phyloP scores from a whole-genome alignment of 2,329 filamentous ascomycete genomes.

The Epichloe uncinata region DNA sequence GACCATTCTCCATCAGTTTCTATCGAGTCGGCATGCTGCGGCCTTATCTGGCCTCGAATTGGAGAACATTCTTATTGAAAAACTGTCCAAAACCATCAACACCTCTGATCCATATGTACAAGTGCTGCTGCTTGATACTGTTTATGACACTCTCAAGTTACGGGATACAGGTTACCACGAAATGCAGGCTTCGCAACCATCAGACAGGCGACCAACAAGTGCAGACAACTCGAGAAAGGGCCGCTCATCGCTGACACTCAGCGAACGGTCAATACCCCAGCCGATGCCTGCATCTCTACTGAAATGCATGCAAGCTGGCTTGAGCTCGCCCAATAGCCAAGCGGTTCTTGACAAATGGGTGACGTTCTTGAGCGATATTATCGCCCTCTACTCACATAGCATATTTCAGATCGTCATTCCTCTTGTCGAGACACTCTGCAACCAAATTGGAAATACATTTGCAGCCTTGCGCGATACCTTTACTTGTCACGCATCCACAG shows the following conservation, averaged over 20 bases:
- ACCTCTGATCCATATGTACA: conserved; percentile 59
- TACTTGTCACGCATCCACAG: conserved; percentile 12
- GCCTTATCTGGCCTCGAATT: conserved; percentile 50
- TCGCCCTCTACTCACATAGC: conserved; percentile 70
- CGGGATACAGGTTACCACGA: conserved; percentile 30
- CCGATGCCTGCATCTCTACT: conserved; percentile 58
- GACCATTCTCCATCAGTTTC: conserved; percentile 55
- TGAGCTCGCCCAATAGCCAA: conserved; percentile 61
- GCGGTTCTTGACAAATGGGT: conserved; percentile 86
- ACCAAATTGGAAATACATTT: conserved; percentile 63
- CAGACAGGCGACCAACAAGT: conserved; percentile 32
- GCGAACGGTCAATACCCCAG: conserved; percentile 13
- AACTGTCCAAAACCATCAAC: conserved; percentile 47
- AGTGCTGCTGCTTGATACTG: conserved; percentile 64
- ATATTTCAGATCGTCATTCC: conserved; percentile 88
- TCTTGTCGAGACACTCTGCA: conserved; percentile 78
- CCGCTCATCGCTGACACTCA: conserved; percentile 23
- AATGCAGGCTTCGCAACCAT: conserved; percentile 28
- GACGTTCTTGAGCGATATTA: conserved; percentile 64
- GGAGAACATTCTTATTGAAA: conserved; percentile 57
- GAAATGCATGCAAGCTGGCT: conserved; percentile 71
- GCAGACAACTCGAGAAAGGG: conserved; percentile 28
- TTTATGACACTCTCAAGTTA: conserved; percentile 60
- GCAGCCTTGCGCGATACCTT: conserved; percentile 55
- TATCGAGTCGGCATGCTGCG: conserved; percentile 48